These are phyloP conservation scores for Dovyalis caffra DNA, from an alignment of 345 rosid species.

Conservation along the genomic window DNA sequence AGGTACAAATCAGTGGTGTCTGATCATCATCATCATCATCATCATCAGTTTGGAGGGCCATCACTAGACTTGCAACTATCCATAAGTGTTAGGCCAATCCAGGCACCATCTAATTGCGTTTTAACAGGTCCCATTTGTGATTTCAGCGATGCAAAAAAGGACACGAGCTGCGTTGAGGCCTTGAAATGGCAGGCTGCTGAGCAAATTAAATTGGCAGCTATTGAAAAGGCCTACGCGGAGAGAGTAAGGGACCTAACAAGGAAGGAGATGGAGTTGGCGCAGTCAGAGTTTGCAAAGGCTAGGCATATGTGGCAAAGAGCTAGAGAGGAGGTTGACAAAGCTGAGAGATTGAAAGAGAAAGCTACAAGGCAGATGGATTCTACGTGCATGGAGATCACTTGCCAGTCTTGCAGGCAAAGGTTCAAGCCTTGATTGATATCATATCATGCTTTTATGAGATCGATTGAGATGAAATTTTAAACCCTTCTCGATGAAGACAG, in stretches of 20 bases:
- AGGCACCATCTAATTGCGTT: conserved; percentile 24
- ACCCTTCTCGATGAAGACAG: not conserved
- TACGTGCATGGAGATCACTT: conserved; percentile 88
- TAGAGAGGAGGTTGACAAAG: conserved; percentile 76
- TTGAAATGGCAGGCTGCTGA: conserved; percentile 94
- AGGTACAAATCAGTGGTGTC: conserved; percentile 25
- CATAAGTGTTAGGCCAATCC: conserved; percentile 66
- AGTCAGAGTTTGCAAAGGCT: conserved; percentile 82
- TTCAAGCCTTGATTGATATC: conserved; percentile 52
- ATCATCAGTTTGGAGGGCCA: conserved; percentile 34
- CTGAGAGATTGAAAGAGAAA: conserved; percentile 75
- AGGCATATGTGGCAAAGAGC: conserved; percentile 89
- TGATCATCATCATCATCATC: conserved; percentile 7
- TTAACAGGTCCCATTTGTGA: conserved; percentile 28
- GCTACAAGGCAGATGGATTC: conserved; percentile 68
- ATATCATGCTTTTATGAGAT: not conserved
- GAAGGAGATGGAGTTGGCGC: conserved; percentile 94
- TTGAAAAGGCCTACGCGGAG: conserved; percentile 93
- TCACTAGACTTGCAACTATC: conserved; percentile 85
- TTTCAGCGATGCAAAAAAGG: conserved; percentile 26
- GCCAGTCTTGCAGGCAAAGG: conserved; percentile 94
- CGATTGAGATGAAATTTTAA: not conserved
- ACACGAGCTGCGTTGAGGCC: conserved; percentile 46
- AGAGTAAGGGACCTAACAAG: conserved; percentile 85
- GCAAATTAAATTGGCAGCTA: conserved; percentile 73